Base-by-base conservation (phyloP, 306 rosid species). In the Senna tora region DNA sequence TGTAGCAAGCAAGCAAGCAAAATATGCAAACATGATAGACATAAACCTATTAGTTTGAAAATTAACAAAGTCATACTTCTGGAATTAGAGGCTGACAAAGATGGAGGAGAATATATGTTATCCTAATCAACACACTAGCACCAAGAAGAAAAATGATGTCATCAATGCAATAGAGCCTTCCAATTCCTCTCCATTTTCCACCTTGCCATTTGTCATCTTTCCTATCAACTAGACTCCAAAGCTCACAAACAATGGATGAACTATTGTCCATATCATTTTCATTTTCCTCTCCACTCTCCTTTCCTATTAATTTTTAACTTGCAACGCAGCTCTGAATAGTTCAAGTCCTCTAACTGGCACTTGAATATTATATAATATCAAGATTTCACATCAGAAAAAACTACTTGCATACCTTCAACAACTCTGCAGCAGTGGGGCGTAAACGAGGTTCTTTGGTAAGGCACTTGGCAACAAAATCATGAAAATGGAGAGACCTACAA, bases 381-480 rank as follows among this genome's bases (percentile, higher is more conserved):
- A 64, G 63, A 32, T 46, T 53, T 13, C 16, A 43, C 22, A 49
- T 34, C 61, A 21, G 41, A 65, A 58, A 59, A 14, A 77, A 73
- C 51, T 52, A 50, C 34, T 59, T 16, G 71, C 84, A 61, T 83
- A 88, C 99, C 97, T 94, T 94, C 87, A 94, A 79, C 99, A 94
- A 87, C 88, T 94, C 99, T 74, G 90, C 72, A 74, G 99, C 96
- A 34, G 91, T 76, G 55, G 99, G 99, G 25, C 99, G 99, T 75
- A 82, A 76, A 19, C 99, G 97, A 53, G 99, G 95, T 58, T 94
- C 99, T 80, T 94, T 94, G 33, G 97, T 94, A 62, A 94, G 88
- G 85, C 96, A 87, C 82, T 94, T 94, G 0, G 99, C 99, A 72
- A 94, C 91, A 85, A 94, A 94, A 83, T 94, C 99, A 72, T 94